Base-by-base conservation (phyloP, 805 yeast species). In the Pichia rugopelliculosa region DNA sequence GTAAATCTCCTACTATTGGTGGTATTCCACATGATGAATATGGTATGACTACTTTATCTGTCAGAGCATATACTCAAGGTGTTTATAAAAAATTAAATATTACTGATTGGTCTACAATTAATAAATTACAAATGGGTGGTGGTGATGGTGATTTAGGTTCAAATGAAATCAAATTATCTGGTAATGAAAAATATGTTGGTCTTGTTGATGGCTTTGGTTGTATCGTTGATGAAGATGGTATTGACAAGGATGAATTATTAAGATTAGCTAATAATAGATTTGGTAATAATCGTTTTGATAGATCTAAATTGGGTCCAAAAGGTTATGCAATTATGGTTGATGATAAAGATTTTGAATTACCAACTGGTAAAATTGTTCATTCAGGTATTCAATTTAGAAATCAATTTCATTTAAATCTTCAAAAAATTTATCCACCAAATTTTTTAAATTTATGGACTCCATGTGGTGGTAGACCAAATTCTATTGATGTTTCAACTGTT, bases 71-170 rank as follows among this genome's bases (percentile, higher is more conserved):
- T 64, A 95, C 91, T 49, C 82, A 86, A 63, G 86, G 87, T 59
- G 81, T 90, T 51, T 91, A 91, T 67, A 84, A 87, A 56, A 86
- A 88, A 64, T 74, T 84, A 50, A 70, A 76, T 18, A 72, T 91
- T 51, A 66, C 71, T 36, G 78, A 82, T 54, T 69, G 76, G 56
- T 62, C 73, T 23, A 67, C 70, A 36, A 76, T 91, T 51, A 75
- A 74, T 59, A 91, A 93, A 69, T 73, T 93, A 60, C 99, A 91
- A 72, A 93, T 97, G 47, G 99, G 98, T 69, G 99, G 99, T 41
- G 98, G 98, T 54, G 97, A 93, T 67, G 99, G 99, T 61, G 99
- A 91, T 68, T 74, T 91, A 56, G 99, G 99, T 26, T 86, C 96
- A 23, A 93, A 91, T 66, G 99, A 91, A 71, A 93, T 91, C 59